Evolutionary conservation across 2,329 filamentous ascomycete genomes (phyloP), one percentile per base, ranked within the genome.

Genomic region (Madurella fahalii): DNA sequence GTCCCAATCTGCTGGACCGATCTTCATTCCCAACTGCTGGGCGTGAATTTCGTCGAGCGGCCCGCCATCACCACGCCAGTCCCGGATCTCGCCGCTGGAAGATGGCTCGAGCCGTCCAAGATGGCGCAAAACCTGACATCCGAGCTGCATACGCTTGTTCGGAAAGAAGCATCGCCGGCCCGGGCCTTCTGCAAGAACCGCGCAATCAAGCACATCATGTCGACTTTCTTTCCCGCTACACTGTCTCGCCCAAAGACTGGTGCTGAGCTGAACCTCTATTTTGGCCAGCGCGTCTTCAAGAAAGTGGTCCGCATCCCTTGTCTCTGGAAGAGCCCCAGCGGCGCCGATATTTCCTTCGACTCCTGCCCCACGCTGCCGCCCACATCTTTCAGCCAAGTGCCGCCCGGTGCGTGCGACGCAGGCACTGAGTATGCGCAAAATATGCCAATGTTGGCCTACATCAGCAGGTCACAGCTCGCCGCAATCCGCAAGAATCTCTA

Each of bases 1-100:
- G 72, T 74, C 25, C 81, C 81, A 2, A 75, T 82, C 44, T 76
- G 73, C 63, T 84, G 81, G 81, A 82, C 76, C 15, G 79, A 82
- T 51, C 53, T 71, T 1, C 81, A 84, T 56, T 62, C 71, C 9
- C 64, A 69, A 42, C 67, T 82, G 2, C 76, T 83, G 5, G 74
- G 72, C 20, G 76, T 71, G 15, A 66, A 66, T 42, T 83, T 81
- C 67, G 56, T 67, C 25, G 68, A 75, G 60, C 68, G 72, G 13
- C 71, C 75, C 15, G 64, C 72, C 5, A 73, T 75, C 62, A 67
- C 68, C 39, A 72, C 65, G 5, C 76, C 77, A 2, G 62, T 71
- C 2, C 77, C 77, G 1, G 58, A 59, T 9, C 31, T 53, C 13
- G 39, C 39, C 1, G 47, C 57, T 18, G 54, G 53, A 1, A 50